These are phyloP conservation scores for Mortierella sp. DNA, from an alignment of 371 early-diverging fungal genomes.

Conservation along the genomic window DNA sequence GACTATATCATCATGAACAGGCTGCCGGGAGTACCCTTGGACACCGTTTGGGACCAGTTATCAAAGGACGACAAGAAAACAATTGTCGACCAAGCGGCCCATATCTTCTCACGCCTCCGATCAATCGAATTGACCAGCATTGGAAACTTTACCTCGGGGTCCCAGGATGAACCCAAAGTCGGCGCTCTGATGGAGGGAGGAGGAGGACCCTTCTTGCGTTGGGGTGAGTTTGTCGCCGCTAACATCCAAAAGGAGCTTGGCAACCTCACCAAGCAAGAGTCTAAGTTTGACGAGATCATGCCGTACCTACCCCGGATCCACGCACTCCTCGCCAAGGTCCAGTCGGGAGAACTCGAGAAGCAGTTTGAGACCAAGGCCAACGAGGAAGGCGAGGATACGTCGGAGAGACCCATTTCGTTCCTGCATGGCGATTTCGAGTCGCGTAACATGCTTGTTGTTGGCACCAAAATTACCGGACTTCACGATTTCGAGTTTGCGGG, in stretches of 20 bases:
- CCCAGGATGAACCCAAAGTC: conserved; percentile 17
- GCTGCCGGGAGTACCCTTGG: conserved; percentile 44
- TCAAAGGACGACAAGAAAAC: conserved; percentile 30
- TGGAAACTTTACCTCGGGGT: conserved; percentile 41
- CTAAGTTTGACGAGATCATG: conserved; percentile 14
- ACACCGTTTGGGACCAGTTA: conserved; percentile 41
- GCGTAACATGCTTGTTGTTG: conserved; percentile 45
- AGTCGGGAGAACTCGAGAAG: conserved; percentile 35
- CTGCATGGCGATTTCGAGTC: conserved; percentile 49
- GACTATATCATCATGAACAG: conserved; percentile 54
- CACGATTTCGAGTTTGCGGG: conserved; percentile 56
- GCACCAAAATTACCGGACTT: conserved; percentile 29
- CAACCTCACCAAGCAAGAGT: background rate
- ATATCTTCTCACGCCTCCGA: conserved; percentile 40
- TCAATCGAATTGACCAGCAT: conserved; percentile 25
- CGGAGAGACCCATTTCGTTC: conserved; percentile 31
- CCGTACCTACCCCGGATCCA: conserved; percentile 29
- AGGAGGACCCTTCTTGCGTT: conserved; percentile 34
- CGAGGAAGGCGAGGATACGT: background rate
- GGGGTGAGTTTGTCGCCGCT: conserved; percentile 36
- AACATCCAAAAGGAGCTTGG: conserved; percentile 33
- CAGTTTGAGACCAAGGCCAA: conserved; percentile 19
- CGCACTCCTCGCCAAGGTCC: conserved; percentile 23
- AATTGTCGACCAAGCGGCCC: conserved; percentile 29
- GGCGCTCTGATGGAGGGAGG: conserved; percentile 50